Evolutionary conservation across 192 early-diverging fungal species (phyloP).

Genomic region (Backusella circina): DNA sequence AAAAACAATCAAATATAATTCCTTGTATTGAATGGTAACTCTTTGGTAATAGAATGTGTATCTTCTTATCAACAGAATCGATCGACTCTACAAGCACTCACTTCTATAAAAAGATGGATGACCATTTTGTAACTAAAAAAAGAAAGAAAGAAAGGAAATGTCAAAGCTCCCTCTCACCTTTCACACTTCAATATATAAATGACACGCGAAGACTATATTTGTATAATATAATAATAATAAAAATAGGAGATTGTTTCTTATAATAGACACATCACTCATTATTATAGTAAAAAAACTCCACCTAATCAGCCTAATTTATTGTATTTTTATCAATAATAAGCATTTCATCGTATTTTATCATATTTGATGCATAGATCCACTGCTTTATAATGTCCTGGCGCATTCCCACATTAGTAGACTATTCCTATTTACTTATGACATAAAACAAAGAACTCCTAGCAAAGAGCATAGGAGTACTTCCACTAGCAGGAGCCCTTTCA

Average conservation of each 20-base stretch:
- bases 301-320: background rate
- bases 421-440: background rate
- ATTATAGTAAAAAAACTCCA: background rate
- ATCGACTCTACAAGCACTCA: too few species aligned
- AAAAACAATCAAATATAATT: background rate
- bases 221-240: background rate
- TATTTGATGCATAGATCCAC: background rate
- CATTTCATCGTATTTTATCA: background rate
- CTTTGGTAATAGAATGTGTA: too few species aligned
- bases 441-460: background rate
- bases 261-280: background rate
- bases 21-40: background rate
- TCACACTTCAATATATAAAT: background rate
- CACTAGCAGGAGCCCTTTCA: background rate
- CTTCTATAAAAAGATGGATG: background rate
- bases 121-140: background rate
- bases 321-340: background rate
- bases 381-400: background rate
- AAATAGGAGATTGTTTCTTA: background rate
- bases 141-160: background rate
- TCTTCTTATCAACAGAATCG: too few species aligned
- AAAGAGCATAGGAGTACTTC: background rate
- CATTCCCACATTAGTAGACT: background rate
- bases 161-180: background rate
- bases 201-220: background rate